Conservation (phyloP, 495 filamentous ascomycete genomes). For the Tricharina praecox region DNA sequence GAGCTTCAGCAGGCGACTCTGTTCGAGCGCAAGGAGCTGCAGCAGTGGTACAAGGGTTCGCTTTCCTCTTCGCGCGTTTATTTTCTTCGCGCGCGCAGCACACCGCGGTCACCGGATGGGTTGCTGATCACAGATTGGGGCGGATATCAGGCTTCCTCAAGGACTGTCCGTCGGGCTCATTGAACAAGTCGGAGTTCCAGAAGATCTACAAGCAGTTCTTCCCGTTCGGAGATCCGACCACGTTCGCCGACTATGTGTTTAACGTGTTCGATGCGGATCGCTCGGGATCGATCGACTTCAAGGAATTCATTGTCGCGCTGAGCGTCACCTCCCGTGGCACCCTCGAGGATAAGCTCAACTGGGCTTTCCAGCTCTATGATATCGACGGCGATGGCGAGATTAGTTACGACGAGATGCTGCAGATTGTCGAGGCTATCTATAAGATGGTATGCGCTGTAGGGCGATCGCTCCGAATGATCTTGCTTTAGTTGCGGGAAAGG, state of each 20-base stretch:
- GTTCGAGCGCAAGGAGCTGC: conserved; percentile 98
- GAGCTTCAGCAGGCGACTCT: conserved; percentile 93
- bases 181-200: conserved; percentile 96
- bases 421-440: conserved; percentile 97
- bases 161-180: conserved; percentile 88
- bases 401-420: conserved; percentile 95
- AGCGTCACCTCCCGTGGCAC: conserved; percentile 93
- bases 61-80: too few relatives aligned
- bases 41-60: conserved; percentile 99
- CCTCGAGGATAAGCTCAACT: conserved; percentile 98
- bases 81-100: too few relatives aligned
- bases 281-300: conserved; percentile 95
- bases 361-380: conserved; percentile 98
- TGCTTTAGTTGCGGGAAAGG: too few relatives aligned
- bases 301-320: conserved; percentile 96
- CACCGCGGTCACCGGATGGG: too few relatives aligned
- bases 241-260: conserved; percentile 97
- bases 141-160: conserved; percentile 68
- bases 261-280: conserved; percentile 97
- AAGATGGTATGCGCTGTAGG: conserved; percentile 75
- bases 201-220: conserved; percentile 99
- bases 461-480: too few relatives aligned
- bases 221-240: conserved; percentile 90
- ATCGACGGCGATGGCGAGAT: conserved; percentile 98
- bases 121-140: too few relatives aligned